phyloP scores from a whole-genome alignment of 23 red algal genomes.

The Gracilaria gracilis region DNA sequence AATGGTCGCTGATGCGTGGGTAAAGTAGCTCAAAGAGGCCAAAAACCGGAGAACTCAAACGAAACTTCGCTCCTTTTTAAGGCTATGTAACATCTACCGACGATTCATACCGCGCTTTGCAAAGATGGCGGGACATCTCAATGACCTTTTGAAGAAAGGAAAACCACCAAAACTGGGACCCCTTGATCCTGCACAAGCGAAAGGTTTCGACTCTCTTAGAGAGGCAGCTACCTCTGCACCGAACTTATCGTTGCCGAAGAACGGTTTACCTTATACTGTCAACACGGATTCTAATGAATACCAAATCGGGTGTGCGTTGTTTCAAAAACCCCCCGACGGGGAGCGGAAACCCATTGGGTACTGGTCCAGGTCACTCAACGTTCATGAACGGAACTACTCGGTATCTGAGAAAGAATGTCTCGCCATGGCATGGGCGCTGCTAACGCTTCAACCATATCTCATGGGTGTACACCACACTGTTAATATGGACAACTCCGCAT shows the following conservation, averaged over 20 bases:
- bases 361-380: neutral
- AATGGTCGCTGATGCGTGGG: neutral
- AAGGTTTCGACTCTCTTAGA: neutral
- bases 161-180: neutral
- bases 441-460: neutral
- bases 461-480: neutral
- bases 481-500: neutral
- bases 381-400: neutral
- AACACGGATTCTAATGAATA: too few species aligned
- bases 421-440: neutral
- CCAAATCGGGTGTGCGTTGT: too few species aligned
- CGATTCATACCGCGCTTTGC: conserved; percentile 9
- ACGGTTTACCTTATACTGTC: too few species aligned
- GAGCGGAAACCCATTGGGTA: neutral
- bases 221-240: too few species aligned
- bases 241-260: too few species aligned
- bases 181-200: neutral
- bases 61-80: neutral
- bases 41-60: neutral
- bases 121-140: neutral
- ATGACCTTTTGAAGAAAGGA: conserved; percentile 21
- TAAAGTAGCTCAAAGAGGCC: neutral
- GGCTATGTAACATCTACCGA: conserved; percentile 9
- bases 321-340: neutral
- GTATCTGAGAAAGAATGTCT: neutral